Conservation (phyloP, 176 grass and related monocot species). For the Juncus effusus region DNA sequence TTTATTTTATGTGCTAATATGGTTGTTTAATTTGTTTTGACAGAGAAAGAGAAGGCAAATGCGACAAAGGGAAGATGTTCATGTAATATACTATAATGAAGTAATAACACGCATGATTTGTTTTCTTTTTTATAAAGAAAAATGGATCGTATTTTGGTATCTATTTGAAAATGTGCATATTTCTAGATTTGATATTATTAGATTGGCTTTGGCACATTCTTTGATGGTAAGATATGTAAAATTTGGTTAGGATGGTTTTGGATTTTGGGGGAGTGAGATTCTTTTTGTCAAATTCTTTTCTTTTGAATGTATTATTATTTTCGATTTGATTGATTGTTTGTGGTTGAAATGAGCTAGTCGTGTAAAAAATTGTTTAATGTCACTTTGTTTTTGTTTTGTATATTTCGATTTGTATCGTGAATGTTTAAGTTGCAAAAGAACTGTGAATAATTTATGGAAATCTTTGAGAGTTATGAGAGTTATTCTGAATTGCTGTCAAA, state of each 20-base stretch:
- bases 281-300: not conserved
- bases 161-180: slow-evolving; percentile 25
- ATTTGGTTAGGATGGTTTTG: slow-evolving; percentile 19
- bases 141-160: not conserved
- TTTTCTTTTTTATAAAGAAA: not conserved
- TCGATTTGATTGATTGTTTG: slow-evolving; percentile 26
- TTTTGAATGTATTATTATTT: slow-evolving; percentile 7
- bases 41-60: slow-evolving; percentile 25
- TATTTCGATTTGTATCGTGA: too few species aligned
- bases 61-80: slow-evolving; percentile 13
- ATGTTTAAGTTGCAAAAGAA: too few species aligned
- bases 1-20: not conserved
- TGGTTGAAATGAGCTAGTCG: slow-evolving; percentile 11
- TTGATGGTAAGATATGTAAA: slow-evolving; percentile 24
- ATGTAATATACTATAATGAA: slow-evolving; percentile 17
- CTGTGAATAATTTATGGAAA: too few species aligned
- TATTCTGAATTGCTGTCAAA: too few species aligned
- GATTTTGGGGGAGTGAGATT: slow-evolving; percentile 8
- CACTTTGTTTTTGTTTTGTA: too few species aligned
- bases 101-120: not conserved
- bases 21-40: slow-evolving; percentile 1
- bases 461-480: too few species aligned
- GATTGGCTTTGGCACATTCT: slow-evolving; percentile 5
- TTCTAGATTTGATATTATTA: slow-evolving; percentile 1
- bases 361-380: slow-evolving; percentile 15